Base-by-base conservation (phyloP, 2,329 filamentous ascomycete genomes). In the Achaetomium macrosporum region DNA sequence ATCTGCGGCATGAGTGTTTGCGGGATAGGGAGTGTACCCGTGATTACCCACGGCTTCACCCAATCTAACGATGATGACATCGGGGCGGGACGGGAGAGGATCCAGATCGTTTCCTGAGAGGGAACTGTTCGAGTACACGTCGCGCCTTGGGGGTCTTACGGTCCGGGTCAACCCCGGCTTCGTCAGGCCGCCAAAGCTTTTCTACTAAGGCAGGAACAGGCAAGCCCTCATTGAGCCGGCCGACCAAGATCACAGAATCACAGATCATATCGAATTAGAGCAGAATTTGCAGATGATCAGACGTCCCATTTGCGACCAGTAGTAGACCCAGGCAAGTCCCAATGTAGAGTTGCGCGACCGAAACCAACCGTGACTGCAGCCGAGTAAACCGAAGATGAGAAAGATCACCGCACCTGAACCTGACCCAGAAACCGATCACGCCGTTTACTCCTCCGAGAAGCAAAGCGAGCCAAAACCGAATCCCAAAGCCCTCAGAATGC, bases 391-490 rank as follows among this genome's bases (percentile, higher is more conserved):
- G 42, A 47, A 42, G 19, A 20, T 25, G 25, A 31, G 3, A 19
- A 17, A 7, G 10, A 11, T 20, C n/a, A 41, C 33, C 19, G 12
- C 17, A 12, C 33, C 40, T 20, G 35, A 39, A 31, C 25, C 25
- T 37, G 17, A 13, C 49, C 30, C 25, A 33, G 42, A n/a, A 46
- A 33, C 30, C 35, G 29, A 45, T 29, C 20, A 39, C 9, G 16
- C 47, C 47, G 40, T 50, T 43, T 42, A 44, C 33, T 44, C 41
- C 48, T 31, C 41, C 48, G n/a, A 51, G 45, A 40, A 42, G 31
- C 31, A 42, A 45, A 51, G 20, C 25, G 25, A 19, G 42, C 25
- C 42, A 37, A 7, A 47, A 19, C 50, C 30, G 37, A 40, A 29
- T 19, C 19, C 19, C 48, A 19, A 43, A 31, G 5, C 30, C 20